These are phyloP conservation scores for Suillus luteus DNA, from an alignment of 768 basidiomycete species.

Conservation along the genomic window DNA sequence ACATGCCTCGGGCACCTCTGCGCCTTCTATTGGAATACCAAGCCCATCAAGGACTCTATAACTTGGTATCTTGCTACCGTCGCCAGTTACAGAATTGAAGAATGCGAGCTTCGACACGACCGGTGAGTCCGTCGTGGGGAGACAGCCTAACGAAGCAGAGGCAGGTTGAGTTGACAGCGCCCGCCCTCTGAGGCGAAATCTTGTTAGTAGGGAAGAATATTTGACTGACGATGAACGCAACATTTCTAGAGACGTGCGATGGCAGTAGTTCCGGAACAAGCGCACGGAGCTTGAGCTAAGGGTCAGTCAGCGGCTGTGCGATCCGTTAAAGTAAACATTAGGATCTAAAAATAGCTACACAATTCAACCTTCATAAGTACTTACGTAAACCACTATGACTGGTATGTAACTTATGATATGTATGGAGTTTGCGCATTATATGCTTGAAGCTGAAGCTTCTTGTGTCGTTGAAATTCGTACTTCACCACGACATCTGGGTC, in stretches of 20 bases:
- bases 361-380: background rate
- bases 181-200: constrained; percentile 17
- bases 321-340: background rate
- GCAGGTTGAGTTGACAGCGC: constrained; percentile 15
- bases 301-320: background rate
- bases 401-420: background rate
- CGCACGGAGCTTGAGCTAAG: background rate
- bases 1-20: constrained; percentile 72
- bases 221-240: constrained; percentile 15
- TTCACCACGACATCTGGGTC: background rate
- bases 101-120: constrained; percentile 72
- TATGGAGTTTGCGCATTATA: background rate
- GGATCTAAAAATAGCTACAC: background rate
- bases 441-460: background rate
- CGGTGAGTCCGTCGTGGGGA: constrained; percentile 54
- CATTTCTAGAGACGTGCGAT: constrained; percentile 15
- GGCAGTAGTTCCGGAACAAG: constrained; percentile 4
- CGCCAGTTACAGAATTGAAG: constrained; percentile 74
- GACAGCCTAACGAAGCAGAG: constrained; percentile 23
- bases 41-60: constrained; percentile 84
- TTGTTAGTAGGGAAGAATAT: constrained; percentile 3
- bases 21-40: constrained; percentile 73
- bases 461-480: background rate
- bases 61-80: constrained; percentile 72
- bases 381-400: no score